Evolutionary conservation across 305 asterid genomes (phyloP).

Genomic region (Rubia occidens): DNA sequence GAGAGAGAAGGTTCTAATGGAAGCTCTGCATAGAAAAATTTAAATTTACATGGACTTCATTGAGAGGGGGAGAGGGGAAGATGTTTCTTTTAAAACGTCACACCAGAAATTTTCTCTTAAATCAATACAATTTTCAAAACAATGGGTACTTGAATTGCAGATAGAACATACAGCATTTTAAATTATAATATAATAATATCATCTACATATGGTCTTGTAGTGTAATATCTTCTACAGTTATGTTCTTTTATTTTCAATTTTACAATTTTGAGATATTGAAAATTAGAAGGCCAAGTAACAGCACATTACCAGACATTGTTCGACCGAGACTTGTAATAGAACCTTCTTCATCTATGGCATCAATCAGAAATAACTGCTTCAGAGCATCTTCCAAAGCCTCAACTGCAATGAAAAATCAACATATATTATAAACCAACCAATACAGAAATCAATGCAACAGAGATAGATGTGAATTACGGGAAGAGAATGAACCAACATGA

Average conservation of each 20-base stretch:
- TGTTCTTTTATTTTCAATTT: neutral
- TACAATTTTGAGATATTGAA: neutral
- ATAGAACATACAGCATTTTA: neutral
- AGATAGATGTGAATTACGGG: neutral
- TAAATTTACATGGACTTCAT: slow-evolving; percentile 2
- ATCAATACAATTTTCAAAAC: neutral
- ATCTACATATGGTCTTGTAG: neutral
- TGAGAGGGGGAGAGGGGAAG: no score
- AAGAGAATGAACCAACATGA: slow-evolving; percentile 44
- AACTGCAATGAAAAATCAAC: slow-evolving; percentile 37
- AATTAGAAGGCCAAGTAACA: neutral
- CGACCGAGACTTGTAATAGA: slow-evolving; percentile 67
- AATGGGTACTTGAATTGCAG: neutral
- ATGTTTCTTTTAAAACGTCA: neutral
- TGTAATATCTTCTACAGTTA: neutral
- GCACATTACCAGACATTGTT: slow-evolving; percentile 68
- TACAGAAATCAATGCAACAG: neutral
- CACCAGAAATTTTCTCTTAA: neutral
- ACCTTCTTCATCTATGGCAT: slow-evolving; percentile 87
- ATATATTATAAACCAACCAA: slow-evolving; percentile 15
- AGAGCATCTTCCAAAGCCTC: slow-evolving; percentile 93
- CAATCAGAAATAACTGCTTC: slow-evolving; percentile 73
- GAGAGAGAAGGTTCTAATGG: slow-evolving; percentile 96
- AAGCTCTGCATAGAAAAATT: slow-evolving; percentile 55
- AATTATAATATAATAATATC: neutral